phyloP scores from a whole-genome alignment of 1,284 basidiomycete genomes.

The Papiliotrema fonsecae region DNA sequence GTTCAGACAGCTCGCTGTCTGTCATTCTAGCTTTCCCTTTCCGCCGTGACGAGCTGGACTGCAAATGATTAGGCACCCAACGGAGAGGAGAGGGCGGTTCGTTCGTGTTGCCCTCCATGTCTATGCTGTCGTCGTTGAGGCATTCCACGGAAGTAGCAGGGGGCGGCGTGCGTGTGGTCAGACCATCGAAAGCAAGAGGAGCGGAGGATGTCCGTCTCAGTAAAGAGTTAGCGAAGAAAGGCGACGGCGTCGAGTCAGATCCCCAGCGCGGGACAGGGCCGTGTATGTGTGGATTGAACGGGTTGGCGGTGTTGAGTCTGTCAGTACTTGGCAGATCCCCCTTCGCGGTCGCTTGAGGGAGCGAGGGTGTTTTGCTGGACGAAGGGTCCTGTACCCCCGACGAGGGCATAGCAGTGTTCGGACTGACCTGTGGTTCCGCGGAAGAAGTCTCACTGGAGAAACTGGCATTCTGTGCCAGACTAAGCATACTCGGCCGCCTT shows the following conservation, averaged over 20 bases:
- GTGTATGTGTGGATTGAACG: conserved; percentile 10
- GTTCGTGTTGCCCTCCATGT: background rate
- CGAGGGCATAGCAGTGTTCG: background rate
- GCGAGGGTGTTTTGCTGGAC: background rate
- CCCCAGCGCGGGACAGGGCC: conserved; percentile 28
- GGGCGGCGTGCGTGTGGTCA: conserved; percentile 35
- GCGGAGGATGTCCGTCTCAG: conserved; percentile 26
- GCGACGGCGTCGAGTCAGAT: conserved; percentile 7
- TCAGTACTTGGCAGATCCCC: too few relatives aligned
- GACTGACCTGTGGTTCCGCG: conserved; percentile 8
- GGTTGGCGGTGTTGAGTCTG: too few relatives aligned
- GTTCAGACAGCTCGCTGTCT: conserved; percentile 5
- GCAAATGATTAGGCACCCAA: conserved; percentile 21
- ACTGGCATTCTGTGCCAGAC: conserved; percentile 25
- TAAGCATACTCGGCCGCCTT: conserved; percentile 36
- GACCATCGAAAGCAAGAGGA: conserved; percentile 28
- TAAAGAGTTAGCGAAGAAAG: conserved; percentile 10
- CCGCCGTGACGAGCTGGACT: conserved; percentile 12
- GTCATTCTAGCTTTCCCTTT: conserved; percentile 32
- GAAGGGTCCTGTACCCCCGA: conserved; percentile 2
- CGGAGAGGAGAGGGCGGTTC: conserved; percentile 12
- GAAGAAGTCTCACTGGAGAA: conserved; percentile 7
- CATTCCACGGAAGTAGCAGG: conserved; percentile 10
- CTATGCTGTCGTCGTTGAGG: conserved; percentile 5
- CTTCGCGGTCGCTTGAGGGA: too few relatives aligned